Evolutionary conservation across 495 filamentous ascomycete genomes (phyloP).

Genomic region (Pseudomonodictys pantanalensis): DNA sequence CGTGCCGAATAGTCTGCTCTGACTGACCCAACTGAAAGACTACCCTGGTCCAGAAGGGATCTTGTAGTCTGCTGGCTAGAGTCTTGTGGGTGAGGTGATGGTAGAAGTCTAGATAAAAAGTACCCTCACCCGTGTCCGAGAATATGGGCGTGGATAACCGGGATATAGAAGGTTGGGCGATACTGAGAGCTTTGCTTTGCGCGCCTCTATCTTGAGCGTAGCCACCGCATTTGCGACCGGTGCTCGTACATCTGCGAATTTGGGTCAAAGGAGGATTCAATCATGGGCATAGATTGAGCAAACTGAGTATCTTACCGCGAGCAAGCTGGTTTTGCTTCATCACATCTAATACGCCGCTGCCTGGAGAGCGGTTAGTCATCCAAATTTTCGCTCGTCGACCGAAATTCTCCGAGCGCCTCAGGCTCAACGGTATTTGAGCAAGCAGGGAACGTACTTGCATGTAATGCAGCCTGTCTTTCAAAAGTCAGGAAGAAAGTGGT

Average conservation of each 20-base stretch:
- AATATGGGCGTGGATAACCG: neutral
- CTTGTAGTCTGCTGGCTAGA: slow-evolving; percentile 8
- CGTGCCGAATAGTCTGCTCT: slow-evolving; percentile 16
- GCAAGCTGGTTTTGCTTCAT: slow-evolving; percentile 51
- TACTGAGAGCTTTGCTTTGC: neutral
- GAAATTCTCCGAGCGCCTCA: too few species aligned
- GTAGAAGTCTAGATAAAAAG: slow-evolving; percentile 14
- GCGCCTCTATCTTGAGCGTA: slow-evolving; percentile 19
- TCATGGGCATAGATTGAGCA: too few species aligned
- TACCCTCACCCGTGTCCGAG: neutral
- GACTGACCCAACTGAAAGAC: slow-evolving; percentile 18
- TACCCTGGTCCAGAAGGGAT: slow-evolving; percentile 14
- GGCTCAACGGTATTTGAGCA: too few species aligned
- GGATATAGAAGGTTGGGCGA: neutral
- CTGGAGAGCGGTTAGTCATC: slow-evolving; percentile 13
- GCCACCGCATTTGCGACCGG: slow-evolving; percentile 51
- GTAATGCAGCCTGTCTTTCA: slow-evolving; percentile 50
- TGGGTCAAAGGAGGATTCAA: slow-evolving; percentile 40
- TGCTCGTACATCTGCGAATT: slow-evolving; percentile 48
- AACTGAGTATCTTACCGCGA: slow-evolving; percentile 32
- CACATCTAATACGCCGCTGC: slow-evolving; percentile 57
- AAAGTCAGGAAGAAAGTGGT: too few species aligned
- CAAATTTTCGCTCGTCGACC: too few species aligned
- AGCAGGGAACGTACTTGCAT: slow-evolving; percentile 42
- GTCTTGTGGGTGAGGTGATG: neutral